Conservation (phyloP, 164 flowering plant genomes). For the Nymphaea thermarum region DNA sequence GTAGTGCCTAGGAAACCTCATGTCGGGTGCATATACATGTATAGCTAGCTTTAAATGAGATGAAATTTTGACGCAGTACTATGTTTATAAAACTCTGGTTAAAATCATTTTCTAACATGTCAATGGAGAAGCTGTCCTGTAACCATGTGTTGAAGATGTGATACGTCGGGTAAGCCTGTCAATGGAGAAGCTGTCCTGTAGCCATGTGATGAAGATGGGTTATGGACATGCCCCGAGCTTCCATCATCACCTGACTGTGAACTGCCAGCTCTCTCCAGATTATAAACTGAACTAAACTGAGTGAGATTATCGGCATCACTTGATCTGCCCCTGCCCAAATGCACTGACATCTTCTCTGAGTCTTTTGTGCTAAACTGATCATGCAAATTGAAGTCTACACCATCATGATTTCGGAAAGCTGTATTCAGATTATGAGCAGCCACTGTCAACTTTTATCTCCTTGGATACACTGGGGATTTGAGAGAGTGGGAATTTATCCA, state of each 20-base stretch:
- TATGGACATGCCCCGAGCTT: conserved; percentile 36
- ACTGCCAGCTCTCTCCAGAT: conserved; percentile 52
- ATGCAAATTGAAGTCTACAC: conserved; percentile 18
- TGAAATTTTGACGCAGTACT: too few species aligned
- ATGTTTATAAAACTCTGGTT: too few species aligned
- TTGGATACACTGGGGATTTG: conserved; percentile 68
- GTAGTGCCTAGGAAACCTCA: too few species aligned
- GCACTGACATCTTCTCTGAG: conserved; percentile 52
- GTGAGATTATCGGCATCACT: conserved; percentile 63
- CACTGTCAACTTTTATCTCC: conserved; percentile 67
- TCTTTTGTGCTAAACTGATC: conserved; percentile 37
- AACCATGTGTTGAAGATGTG: conserved; percentile 32
- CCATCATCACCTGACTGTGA: conserved; percentile 85
- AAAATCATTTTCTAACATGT: too few species aligned
- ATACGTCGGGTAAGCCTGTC: conserved; percentile 73
- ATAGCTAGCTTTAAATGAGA: too few species aligned
- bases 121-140: too few species aligned
- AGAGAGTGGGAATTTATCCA: conserved; percentile 28
- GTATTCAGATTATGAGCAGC: conserved; percentile 19
- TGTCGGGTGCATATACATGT: too few species aligned
- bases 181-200: conserved; percentile 60
- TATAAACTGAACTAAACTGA: conserved; percentile 61
- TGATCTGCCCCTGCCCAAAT: conserved; percentile 55
- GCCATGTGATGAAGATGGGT: conserved; percentile 35
- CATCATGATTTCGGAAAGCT: conserved; percentile 32